Evolutionary conservation across 345 rosid species (phyloP).

Genomic region (Alliaria petiolata): DNA sequence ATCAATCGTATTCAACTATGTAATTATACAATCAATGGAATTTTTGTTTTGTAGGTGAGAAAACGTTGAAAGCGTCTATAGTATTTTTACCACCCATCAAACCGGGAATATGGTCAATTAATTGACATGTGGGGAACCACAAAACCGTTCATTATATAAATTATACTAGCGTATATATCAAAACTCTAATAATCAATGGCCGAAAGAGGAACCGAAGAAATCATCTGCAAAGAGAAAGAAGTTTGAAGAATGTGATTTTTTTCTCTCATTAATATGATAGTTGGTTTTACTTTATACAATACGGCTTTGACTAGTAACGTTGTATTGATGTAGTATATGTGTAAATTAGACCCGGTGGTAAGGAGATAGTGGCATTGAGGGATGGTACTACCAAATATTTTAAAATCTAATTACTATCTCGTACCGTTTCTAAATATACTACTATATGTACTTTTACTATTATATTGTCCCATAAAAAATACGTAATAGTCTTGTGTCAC

Average conservation of each 20-base stretch:
- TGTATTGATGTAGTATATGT: too few relatives aligned
- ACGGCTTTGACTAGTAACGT: too few relatives aligned
- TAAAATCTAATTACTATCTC: too few relatives aligned
- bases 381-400: too few relatives aligned
- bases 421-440: too few relatives aligned
- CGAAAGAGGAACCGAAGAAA: neutral
- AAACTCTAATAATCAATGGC: neutral
- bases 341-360: too few relatives aligned
- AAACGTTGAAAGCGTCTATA: neutral
- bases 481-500: too few relatives aligned
- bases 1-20: slow-evolving; percentile 20
- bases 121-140: neutral
- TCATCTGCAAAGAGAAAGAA: neutral
- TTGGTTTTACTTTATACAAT: too few relatives aligned
- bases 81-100: neutral
- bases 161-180: neutral
- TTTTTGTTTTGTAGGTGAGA: neutral
- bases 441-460: too few relatives aligned
- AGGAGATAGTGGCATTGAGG: too few relatives aligned
- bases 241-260: neutral
- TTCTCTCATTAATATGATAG: too few relatives aligned
- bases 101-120: neutral
- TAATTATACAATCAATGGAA: neutral
- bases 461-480: too few relatives aligned
- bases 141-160: neutral